phyloP scores from a whole-genome alignment of 805 yeast genomes.

The Cyberlindnera saturnus region DNA sequence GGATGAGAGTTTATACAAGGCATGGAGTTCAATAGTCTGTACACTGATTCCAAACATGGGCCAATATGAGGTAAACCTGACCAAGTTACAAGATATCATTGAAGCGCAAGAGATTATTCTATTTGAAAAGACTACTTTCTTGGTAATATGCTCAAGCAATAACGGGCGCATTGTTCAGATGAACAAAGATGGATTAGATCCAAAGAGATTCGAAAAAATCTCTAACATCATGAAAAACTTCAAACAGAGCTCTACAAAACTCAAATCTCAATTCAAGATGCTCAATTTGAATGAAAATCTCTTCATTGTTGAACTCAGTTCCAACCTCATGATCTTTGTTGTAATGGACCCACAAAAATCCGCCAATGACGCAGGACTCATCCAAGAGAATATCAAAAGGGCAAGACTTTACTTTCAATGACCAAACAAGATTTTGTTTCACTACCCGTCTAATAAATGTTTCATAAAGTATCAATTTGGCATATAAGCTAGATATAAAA shows the following conservation, averaged over 20 bases:
- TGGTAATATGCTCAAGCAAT: constrained; percentile 44
- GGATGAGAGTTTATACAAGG: constrained; percentile 51
- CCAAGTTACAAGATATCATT: constrained; percentile 63
- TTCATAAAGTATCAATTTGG: background rate
- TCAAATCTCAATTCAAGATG: constrained; percentile 78
- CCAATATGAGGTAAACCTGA: constrained; percentile 66
- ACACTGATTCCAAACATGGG: constrained; percentile 90
- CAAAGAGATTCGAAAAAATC: constrained; percentile 90
- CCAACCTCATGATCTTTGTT: constrained; percentile 57
- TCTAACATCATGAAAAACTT: constrained; percentile 91
- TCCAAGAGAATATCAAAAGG: constrained; percentile 51
- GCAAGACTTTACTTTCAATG: constrained; percentile 48
- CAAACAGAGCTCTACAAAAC: constrained; percentile 84
- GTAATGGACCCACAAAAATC: constrained; percentile 38
- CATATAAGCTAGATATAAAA: too few relatives aligned
- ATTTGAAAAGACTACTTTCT: constrained; percentile 89
- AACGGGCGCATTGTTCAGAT: constrained; percentile 4
- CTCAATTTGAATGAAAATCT: constrained; percentile 57
- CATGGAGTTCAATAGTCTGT: constrained; percentile 96
- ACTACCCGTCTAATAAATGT: background rate
- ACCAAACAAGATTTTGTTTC: background rate
- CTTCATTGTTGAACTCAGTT: constrained; percentile 50
- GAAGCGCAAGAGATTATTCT: constrained; percentile 86
- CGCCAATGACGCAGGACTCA: constrained; percentile 35
- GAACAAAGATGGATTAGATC: constrained; percentile 48